These are phyloP conservation scores for Annulohypoxylon truncatum DNA, from an alignment of 2,329 filamentous ascomycete genomes.

Conservation along the genomic window DNA sequence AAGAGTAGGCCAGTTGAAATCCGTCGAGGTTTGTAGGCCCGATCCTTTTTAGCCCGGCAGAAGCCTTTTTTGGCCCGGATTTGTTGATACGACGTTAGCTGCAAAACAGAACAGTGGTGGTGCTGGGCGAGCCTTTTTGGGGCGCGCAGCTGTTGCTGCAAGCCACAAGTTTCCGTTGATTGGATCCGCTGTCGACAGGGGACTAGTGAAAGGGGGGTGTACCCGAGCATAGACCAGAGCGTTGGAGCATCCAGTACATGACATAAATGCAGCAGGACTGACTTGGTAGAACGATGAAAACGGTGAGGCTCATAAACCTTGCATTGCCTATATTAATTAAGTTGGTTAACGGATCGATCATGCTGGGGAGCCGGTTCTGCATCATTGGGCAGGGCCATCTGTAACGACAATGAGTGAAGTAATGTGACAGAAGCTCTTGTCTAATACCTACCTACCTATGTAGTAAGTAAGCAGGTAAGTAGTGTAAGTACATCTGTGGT, in stretches of 20 bases:
- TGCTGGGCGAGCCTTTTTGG: slow-evolving; percentile 33
- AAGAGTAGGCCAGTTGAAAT: slow-evolving; percentile 23
- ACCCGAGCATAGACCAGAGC: slow-evolving; percentile 33
- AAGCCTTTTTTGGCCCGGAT: slow-evolving; percentile 32
- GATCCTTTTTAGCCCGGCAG: slow-evolving; percentile 41
- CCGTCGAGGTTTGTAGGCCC: slow-evolving; percentile 36
- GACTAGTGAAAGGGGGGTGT: slow-evolving; percentile 16
- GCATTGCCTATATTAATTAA: slow-evolving; percentile 21
- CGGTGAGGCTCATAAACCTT: slow-evolving; percentile 27
- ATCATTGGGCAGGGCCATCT: slow-evolving; percentile 10
- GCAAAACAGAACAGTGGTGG: slow-evolving; percentile 35
- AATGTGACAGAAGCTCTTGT: slow-evolving; percentile 5
- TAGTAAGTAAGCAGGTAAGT: background rate
- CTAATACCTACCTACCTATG: background rate
- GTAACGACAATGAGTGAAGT: slow-evolving; percentile 15
- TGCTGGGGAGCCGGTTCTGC: slow-evolving; percentile 6
- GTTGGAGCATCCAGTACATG: slow-evolving; percentile 22
- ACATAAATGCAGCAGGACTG: slow-evolving; percentile 18
- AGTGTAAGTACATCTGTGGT: background rate
- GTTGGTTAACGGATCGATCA: slow-evolving; percentile 15
- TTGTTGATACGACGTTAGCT: slow-evolving; percentile 41
- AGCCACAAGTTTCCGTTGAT: slow-evolving; percentile 34
- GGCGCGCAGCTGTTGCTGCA: slow-evolving; percentile 26
- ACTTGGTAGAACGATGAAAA: background rate
- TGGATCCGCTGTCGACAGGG: slow-evolving; percentile 35